A percentile compares a stretch with the other conserved stretches of the same genome.
Evolutionary conservation across 495 filamentous ascomycete genomes (phyloP).

Genomic region (Penicillium bialowiezense): DNA sequence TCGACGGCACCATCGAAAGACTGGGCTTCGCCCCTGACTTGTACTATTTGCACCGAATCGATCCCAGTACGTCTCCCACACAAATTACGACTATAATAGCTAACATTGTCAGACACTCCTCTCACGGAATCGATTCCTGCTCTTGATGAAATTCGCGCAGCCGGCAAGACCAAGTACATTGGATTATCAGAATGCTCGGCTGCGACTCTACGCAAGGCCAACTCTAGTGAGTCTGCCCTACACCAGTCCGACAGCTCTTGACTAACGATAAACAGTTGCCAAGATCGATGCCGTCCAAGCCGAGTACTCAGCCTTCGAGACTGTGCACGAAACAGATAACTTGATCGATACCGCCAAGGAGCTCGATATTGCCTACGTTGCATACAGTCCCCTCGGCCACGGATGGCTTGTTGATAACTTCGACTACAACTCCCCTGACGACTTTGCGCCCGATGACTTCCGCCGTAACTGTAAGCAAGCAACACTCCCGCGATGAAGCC

Average conservation of each 20-base stretch:
- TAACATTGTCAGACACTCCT: conserved; percentile 35
- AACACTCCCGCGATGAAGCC: neutral
- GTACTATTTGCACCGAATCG: conserved; percentile 41
- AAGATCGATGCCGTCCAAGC: conserved; percentile 51
- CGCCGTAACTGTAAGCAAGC: conserved; percentile 32
- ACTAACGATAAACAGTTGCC: conserved; percentile 33
- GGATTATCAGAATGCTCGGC: conserved; percentile 47
- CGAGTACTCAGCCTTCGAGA: conserved; percentile 52
- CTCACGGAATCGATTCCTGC: conserved; percentile 46
- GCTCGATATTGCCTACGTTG: conserved; percentile 41
- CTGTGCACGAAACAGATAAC: conserved; percentile 41
- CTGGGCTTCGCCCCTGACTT: conserved; percentile 48
- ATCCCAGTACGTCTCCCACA: conserved; percentile 31
- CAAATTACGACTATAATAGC: neutral
- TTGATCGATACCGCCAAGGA: conserved; percentile 41
- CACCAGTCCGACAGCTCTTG: neutral
- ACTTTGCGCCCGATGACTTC: conserved; percentile 45
- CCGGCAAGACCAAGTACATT: conserved; percentile 49
- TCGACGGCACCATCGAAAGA: conserved; percentile 50
- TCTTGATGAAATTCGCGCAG: conserved; percentile 43
- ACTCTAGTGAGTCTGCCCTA: conserved; percentile 29
- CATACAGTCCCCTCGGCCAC: conserved; percentile 45
- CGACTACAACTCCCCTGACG: conserved; percentile 39
- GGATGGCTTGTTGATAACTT: conserved; percentile 48
- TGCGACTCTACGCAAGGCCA: conserved; percentile 41